Base-by-base conservation (phyloP, 306 rosid genomes). In the Lithocarpus polystachyus region DNA sequence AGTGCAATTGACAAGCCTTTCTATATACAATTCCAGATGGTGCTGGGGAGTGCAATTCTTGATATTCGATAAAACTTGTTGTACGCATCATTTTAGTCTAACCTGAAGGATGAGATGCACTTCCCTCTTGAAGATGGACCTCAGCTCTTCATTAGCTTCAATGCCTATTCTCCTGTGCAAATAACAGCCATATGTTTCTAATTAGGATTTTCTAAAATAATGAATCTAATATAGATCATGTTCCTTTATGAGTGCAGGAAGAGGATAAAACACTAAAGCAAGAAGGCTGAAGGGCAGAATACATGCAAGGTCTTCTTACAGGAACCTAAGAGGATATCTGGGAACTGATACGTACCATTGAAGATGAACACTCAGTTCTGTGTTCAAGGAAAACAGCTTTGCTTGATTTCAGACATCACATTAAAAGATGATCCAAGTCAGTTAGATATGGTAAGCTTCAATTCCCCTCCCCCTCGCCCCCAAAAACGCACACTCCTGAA, bases 71-170 rank as follows among this genome's bases (percentile, higher is more conserved):
- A 61, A 77, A 4, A 73, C 35, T 57, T 37, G 72, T 43, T 76
- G 28, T 48, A 73, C 67, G 78, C 56, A 69, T 81, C 85, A 75
- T 86, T 95, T 93, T 57, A 86, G 90, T 80, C 75, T 90, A 56
- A 95, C 96, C 89, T 85, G 97, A 81, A 95, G 97, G 84, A 95
- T 82, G 73, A 95, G 97, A 84, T 92, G 99, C 77, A 95, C 97
- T 79, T 88, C 89, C 88, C 84, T 92, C 79, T 91, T 90, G 84
- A 91, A 95, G 82, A 93, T 95, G 80, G 93, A 82, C 82, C 99
- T 88, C 53, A 95, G 94, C 86, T 95, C 99, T 80, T 91, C 99
- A 77, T 95, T 93, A 51, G 98, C 99, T 84, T 93, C 99, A 43
- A 89, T 84, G 80, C 99, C 99, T 57, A 95, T 95, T 84, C 96